Evolutionary conservation across 176 grass and related monocot species (phyloP).

Genomic region (Cenchrus fungigraminus): DNA sequence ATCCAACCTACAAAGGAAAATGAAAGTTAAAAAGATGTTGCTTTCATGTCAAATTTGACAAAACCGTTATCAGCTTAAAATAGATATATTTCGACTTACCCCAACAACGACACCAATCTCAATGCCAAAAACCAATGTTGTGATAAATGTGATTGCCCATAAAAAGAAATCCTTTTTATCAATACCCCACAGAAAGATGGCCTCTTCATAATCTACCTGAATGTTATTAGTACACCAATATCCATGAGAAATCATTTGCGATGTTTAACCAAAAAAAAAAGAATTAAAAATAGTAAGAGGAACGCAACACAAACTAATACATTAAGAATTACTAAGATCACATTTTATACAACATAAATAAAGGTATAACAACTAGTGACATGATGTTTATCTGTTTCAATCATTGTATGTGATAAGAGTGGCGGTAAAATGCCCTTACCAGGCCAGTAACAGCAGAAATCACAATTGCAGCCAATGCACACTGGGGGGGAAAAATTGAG

Average conservation of each 20-base stretch:
- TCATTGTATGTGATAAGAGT: not conserved
- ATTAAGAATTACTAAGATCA: not conserved
- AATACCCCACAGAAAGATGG: conserved; percentile 88
- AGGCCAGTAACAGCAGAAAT: conserved; percentile 96
- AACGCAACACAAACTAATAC: conserved; percentile 23
- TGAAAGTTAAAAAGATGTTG: not conserved
- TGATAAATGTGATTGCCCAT: conserved; percentile 79
- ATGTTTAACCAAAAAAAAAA: conserved; percentile 21
- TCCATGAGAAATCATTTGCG: conserved; percentile 17
- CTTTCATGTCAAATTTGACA: conserved; percentile 1
- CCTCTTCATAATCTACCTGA: conserved; percentile 93
- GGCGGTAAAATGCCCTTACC: conserved; percentile 59
- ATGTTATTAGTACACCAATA: conserved; percentile 38
- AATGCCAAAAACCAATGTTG: conserved; percentile 88
- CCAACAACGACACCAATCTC: conserved; percentile 96
- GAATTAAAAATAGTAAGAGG: conserved; percentile 14
- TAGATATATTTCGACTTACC: conserved; percentile 50
- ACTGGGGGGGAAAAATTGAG: conserved; percentile 35
- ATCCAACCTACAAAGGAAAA: conserved; percentile 69
- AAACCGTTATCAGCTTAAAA: not conserved
- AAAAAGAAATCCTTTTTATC: conserved; percentile 97
- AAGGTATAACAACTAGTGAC: not conserved
- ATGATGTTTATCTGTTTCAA: conserved; percentile 27
- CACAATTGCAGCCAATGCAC: conserved; percentile 93
- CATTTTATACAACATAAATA: not conserved